Base-by-base conservation (phyloP, 2,329 filamentous ascomycete genomes). In the Diaporthe aspalathi region DNA sequence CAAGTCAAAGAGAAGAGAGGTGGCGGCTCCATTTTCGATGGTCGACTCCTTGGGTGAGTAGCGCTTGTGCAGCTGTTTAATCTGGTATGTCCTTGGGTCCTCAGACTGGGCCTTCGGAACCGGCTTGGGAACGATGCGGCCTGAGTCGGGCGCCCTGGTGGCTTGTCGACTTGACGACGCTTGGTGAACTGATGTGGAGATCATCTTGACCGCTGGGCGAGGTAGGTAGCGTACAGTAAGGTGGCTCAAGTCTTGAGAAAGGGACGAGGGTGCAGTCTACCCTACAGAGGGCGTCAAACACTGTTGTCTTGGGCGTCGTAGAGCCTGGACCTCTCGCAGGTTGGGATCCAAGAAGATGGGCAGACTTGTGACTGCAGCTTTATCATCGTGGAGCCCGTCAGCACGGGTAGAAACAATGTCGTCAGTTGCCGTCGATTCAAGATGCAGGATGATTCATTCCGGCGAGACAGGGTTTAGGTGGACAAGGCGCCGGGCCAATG, bases 31-130 rank as follows among this genome's bases (percentile, higher is more conserved):
- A 72, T 86, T 80, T 8, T 80, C 77, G 3, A 83, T 76, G 17
- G 77, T 81, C 14, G 81, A 80, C 72, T 87, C 84, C 62, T 80
- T 82, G 8, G 87, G 84, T 1, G 82, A 84, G 79, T 90, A 95
- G 43, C 93, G 88, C 74, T 89, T 88, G 76, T 89, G 86, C 73
- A 95, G 82, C 83, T 96, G 93, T 73, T 88, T 88, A 65, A 95
- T 81, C 79, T 96, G 92, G 78, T 94, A 96, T 70, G 87, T 87
- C 74, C 92, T 87, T 8, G 93, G 92, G 78, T 94, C 89, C 72
- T 90, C 85, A 38, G 83, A 79, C 80, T 94, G 91, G 14, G 87
- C 84, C 71, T 87, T 84, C 8, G 93, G 89, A 2, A 92, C 83
- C 14, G 93, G 93, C 77, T 90, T 92, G 71, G 87, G 79, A 40